These are phyloP conservation scores for Lepidium sativum DNA, from an alignment of 345 rosid species.

Conservation along the genomic window DNA sequence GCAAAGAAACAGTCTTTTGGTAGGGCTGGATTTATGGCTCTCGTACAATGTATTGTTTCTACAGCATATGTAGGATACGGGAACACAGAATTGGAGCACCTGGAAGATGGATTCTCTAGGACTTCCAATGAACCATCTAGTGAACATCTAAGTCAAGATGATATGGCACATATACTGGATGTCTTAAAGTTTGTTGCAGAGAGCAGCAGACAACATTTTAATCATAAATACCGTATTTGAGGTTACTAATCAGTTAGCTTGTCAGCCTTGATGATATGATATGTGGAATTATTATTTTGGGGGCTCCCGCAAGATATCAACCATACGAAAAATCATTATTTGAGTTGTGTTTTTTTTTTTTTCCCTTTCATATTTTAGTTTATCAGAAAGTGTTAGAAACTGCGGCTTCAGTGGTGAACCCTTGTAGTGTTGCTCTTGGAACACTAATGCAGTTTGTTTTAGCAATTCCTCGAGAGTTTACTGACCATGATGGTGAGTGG, in stretches of 20 bases:
- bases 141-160: constrained; percentile 21
- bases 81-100: constrained; percentile 20
- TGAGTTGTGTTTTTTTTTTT: too few species aligned
- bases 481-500: constrained; percentile 66
- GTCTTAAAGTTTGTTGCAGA: constrained; percentile 65
- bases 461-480: constrained; percentile 70
- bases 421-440: constrained; percentile 58
- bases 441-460: constrained; percentile 62
- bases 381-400: constrained; percentile 58
- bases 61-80: constrained; percentile 34
- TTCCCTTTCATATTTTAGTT: constrained; percentile 34
- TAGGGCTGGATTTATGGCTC: constrained; percentile 86
- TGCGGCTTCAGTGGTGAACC: constrained; percentile 45
- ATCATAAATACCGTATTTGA: constrained; percentile 80
- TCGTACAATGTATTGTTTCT: constrained; percentile 73
- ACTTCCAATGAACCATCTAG: constrained; percentile 24
- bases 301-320: not conserved
- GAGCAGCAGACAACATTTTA: constrained; percentile 94
- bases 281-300: not conserved
- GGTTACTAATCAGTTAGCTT: constrained; percentile 39
- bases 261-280: constrained; percentile 14
- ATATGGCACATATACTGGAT: constrained; percentile 47
- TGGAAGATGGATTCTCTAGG: constrained; percentile 21
- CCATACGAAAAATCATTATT: not conserved
- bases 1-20: constrained; percentile 68